These are phyloP conservation scores for Coemansia sp. DNA, from an alignment of 192 early-diverging fungal species.

Conservation along the genomic window DNA sequence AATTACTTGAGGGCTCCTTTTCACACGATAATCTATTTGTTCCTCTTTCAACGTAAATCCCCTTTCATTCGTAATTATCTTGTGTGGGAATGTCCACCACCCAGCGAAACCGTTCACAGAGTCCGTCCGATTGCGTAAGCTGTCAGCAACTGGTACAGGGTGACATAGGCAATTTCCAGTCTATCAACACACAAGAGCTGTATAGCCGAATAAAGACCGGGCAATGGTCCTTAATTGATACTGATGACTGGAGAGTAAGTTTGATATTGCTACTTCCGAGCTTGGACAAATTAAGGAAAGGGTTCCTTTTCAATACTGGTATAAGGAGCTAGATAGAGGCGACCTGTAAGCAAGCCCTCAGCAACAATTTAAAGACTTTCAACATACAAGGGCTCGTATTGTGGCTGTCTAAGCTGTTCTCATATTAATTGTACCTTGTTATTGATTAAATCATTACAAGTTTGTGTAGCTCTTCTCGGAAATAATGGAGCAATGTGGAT, in stretches of 20 bases:
- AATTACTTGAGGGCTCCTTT: too few species aligned
- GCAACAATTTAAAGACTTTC: neutral
- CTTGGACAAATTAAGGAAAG: neutral
- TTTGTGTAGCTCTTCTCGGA: conserved; percentile 1
- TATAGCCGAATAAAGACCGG: conserved; percentile 10
- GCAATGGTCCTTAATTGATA: conserved; percentile 21
- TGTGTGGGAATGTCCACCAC: neutral
- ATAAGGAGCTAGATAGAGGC: too few species aligned
- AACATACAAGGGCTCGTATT: too few species aligned
- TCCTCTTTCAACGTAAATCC: neutral
- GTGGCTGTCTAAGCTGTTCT: neutral
- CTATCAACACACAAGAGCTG: conserved; percentile 17
- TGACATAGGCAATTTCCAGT: conserved; percentile 1
- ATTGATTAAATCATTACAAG: neutral
- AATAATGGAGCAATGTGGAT: conserved; percentile 1
- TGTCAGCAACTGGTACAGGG: conserved; percentile 26
- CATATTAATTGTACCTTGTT: neutral
- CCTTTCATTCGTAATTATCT: neutral
- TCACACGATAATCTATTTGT: neutral
- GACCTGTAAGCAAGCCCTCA: too few species aligned
- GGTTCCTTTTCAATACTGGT: too few species aligned
- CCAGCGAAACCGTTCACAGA: neutral
- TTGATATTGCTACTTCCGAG: neutral
- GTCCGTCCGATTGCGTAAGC: conserved; percentile 25
- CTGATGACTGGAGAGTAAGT: conserved; percentile 39